Evolutionary conservation across 805 yeast species (phyloP), one percentile per base, ranked within the genome.

Genomic region (Lipomyces sp.): DNA sequence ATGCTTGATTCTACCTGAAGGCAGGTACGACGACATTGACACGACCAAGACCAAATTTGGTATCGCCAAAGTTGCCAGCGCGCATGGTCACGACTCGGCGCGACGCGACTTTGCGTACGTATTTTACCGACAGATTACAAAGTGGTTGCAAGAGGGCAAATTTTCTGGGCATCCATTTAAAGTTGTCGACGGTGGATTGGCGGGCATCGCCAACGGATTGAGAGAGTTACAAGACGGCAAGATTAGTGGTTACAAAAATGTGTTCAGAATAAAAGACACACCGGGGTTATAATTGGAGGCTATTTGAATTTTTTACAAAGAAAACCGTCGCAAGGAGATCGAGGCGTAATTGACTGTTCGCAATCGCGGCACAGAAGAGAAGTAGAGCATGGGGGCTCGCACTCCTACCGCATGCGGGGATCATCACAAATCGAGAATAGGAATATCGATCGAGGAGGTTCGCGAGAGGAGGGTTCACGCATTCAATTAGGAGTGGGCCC

Each of bases 101-200:
- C 37, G 66, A 34, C 57, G 57, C 30, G 67, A 66, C 60, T 61
- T 66, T 53, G 67, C 70, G 29, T 66, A 34, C 39, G 63, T 64
- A 11, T 60, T 61, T 24, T 66, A 18, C 57, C 54, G 58, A 62
- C 70, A 61, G 39, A 11, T 66, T 53, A 24, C 63, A 33, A 66
- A 66, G 62, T 66, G 70, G 70, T 60, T 66, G 32, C 51, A 24
- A 18, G 70, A 66, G 54, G 67, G 64, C 10, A 64, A 53, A 32
- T 64, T 60, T 42, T 32, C 48, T 37, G 61, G 54, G 7, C 67
- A 60, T 51, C 60, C 51, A 24, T 66, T 53, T 59, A 39, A 35
- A 15, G 64, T 61, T n/a, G 62, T 57, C 30, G 63, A 57, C 6
- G 66, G 66, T 18, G 70, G 70, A 8, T 61, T 66, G 15, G 65